phyloP scores from a whole-genome alignment of 371 early-diverging fungal genomes.

The Mortierella sp. region DNA sequence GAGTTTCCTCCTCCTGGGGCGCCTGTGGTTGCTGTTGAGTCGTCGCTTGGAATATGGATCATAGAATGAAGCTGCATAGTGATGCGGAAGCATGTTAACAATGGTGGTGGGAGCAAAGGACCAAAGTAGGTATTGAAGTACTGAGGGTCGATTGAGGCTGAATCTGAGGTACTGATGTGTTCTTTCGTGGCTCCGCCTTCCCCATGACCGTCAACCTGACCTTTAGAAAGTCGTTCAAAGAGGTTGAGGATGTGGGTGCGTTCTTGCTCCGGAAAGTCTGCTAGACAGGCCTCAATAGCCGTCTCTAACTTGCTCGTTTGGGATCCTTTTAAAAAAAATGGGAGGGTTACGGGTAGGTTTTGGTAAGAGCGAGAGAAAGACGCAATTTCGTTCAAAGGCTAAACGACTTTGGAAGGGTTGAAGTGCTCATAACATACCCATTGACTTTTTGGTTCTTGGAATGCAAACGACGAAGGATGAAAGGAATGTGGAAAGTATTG shows the following conservation, averaged over 20 bases:
- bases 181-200: conserved; percentile 4
- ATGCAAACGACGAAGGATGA: no score
- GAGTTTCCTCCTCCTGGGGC: not conserved
- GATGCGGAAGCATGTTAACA: conserved; percentile 41
- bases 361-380: no score
- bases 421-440: no score
- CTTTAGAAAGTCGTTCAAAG: conserved; percentile 34
- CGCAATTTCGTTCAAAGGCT: no score
- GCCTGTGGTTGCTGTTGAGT: not conserved
- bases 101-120: conserved; percentile 31
- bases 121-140: conserved; percentile 36
- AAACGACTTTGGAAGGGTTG: no score
- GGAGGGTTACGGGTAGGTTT: no score
- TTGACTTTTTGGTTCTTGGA: no score
- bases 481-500: no score
- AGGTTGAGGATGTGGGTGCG: conserved; percentile 25
- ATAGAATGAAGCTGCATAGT: conserved; percentile 49
- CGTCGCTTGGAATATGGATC: conserved; percentile 23
- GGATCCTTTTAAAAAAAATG: conserved; percentile 20
- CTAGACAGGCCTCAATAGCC: conserved; percentile 39
- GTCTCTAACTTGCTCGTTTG: conserved; percentile 50
- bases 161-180: not conserved
- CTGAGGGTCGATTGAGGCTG: conserved; percentile 33
- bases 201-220: not conserved
- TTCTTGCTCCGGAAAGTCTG: conserved; percentile 47